Evolutionary conservation across 306 rosid species (phyloP).

Genomic region (Styphnolobium japonicum): DNA sequence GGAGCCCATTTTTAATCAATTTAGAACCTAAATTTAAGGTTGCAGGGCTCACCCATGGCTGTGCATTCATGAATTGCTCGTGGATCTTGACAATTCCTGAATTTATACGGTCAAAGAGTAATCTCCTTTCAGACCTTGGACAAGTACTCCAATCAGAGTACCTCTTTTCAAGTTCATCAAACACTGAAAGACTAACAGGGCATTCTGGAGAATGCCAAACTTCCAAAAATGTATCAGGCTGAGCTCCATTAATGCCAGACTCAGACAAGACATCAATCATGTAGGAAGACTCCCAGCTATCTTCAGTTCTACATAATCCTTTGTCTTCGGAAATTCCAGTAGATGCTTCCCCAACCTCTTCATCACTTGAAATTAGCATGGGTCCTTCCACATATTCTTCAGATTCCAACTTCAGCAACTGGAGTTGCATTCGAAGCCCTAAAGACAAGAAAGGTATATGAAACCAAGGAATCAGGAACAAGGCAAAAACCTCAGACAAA

Average conservation of each 20-base stretch:
- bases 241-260: constrained; percentile 48
- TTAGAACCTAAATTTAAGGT: constrained; percentile 23
- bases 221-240: constrained; percentile 35
- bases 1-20: constrained; percentile 37
- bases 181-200: constrained; percentile 59
- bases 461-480: constrained; percentile 4
- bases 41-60: constrained; percentile 54
- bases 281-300: constrained; percentile 71
- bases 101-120: constrained; percentile 81
- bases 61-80: constrained; percentile 41
- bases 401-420: constrained; percentile 80
- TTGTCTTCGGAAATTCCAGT: constrained; percentile 21
- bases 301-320: constrained; percentile 35
- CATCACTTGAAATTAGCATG: constrained; percentile 65
- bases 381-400: constrained; percentile 64
- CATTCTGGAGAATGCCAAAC: constrained; percentile 60
- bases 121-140: constrained; percentile 65
- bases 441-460: background rate
- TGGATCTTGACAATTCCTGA: constrained; percentile 52
- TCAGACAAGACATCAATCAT: constrained; percentile 50
- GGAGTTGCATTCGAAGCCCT: constrained; percentile 97
- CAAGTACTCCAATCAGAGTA: constrained; percentile 38
- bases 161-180: constrained; percentile 75
- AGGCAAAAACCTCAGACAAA: background rate
- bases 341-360: constrained; percentile 60